Evolutionary conservation across 176 grass and related monocot species (phyloP), one percentile per base, ranked within the genome.

Genomic region (Carex kokanica): DNA sequence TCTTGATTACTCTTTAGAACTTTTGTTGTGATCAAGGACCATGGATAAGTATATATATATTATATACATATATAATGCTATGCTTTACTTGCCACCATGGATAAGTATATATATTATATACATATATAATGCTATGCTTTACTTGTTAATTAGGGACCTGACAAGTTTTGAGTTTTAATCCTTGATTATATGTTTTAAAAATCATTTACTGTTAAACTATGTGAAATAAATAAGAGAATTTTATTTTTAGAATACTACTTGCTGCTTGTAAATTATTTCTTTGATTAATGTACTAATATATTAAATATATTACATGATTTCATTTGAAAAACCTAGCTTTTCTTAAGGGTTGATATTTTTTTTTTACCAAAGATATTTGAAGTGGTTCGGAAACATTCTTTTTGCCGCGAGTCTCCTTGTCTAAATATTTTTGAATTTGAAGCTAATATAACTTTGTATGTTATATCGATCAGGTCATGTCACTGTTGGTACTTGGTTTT

Each of bases 401-500:
- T 66, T 82, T 82, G n/a, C n/a, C n/a, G n/a, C n/a, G n/a, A n/a
- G n/a, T n/a, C n/a, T n/a, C n/a, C n/a, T n/a, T n/a, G 36, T 53
- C 47, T 61, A 65, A 64, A 18, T 47, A n/a, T 14, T 79, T 82
- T 82, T 66, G 6, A 82, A 80, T 60, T 66, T 65, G 60, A 82
- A 82, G 31, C 38, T 53, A 64, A 65, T 54, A 31, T 55, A 77
- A 77, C 23, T 77, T 77, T 12, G 49, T 20, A 53, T 53, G 40
- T 64, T 82, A 82, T 51, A 67, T 43, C 36, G 36, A 43, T 82
- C 32, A 66, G n/a, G 54, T 60, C 77, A 60, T 66, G 31, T 18
- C 40, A 55, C 41, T 82, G 60, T 82, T 54, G 41, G 79, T 82
- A 67, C 80, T 82, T 29, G 2, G n/a, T 82, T 81, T 67, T 31